These are phyloP conservation scores for Parathielavia appendiculata DNA, from an alignment of 495 filamentous ascomycete genomes.

Conservation along the genomic window DNA sequence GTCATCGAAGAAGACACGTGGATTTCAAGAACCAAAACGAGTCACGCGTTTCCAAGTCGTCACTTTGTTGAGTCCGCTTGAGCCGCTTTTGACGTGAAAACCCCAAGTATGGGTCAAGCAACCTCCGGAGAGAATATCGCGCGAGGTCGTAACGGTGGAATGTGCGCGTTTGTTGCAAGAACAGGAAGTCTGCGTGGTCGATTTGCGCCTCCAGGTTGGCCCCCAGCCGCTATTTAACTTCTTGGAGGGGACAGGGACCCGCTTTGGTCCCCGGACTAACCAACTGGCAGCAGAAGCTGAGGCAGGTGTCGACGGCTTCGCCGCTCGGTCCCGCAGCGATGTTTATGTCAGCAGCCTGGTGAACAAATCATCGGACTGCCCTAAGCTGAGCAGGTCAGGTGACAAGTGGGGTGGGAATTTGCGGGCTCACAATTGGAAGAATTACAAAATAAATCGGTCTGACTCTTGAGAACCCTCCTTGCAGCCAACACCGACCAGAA, in stretches of 20 bases:
- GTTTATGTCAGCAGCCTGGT: slow-evolving; percentile 20
- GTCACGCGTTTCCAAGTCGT: slow-evolving; percentile 1
- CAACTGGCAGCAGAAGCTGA: background rate
- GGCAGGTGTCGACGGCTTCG: slow-evolving; percentile 1
- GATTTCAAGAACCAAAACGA: background rate
- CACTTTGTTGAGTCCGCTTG: background rate
- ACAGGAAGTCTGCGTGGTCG: slow-evolving; percentile 24
- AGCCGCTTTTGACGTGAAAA: background rate
- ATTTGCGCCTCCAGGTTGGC: slow-evolving; percentile 14
- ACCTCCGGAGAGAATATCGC: background rate
- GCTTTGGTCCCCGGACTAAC: background rate
- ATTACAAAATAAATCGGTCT: slow-evolving; percentile 32
- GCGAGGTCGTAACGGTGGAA: background rate
- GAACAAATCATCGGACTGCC: slow-evolving; percentile 18
- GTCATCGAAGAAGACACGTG: slow-evolving; percentile 26
- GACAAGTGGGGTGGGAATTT: slow-evolving; percentile 27
- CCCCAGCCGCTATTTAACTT: slow-evolving; percentile 19
- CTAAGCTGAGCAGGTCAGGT: slow-evolving; percentile 27
- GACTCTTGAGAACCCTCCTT: slow-evolving; percentile 15
- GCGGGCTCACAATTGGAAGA: slow-evolving; percentile 31
- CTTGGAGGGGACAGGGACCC: slow-evolving; percentile 11
- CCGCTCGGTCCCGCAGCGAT: background rate
- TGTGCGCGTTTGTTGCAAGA: slow-evolving; percentile 5
- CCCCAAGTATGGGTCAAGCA: background rate
- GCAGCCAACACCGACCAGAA: slow-evolving; percentile 33